Evolutionary conservation across 2,329 filamentous ascomycete species (phyloP).

Genomic region (Colletotrichum cordylinicola): DNA sequence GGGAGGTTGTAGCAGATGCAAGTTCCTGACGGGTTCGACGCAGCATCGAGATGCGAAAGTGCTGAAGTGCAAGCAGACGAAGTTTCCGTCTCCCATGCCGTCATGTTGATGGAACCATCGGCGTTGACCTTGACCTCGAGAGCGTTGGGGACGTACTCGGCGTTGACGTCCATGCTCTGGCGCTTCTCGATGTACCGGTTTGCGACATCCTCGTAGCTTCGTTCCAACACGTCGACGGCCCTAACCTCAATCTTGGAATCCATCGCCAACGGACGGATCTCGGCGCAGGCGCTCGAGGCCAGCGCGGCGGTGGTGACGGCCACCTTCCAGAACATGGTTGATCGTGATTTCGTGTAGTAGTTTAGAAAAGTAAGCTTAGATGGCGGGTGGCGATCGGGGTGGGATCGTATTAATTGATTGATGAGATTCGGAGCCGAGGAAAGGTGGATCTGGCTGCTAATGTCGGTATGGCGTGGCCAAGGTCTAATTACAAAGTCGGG

Average conservation of each 20-base stretch:
- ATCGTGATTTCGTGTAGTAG: neutral
- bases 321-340: constrained; percentile 22
- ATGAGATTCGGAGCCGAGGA: constrained; percentile 2
- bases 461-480: constrained; percentile 15
- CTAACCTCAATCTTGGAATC: constrained; percentile 35
- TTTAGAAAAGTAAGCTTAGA: neutral
- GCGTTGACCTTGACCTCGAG: constrained; percentile 39
- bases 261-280: constrained; percentile 17
- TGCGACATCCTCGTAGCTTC: constrained; percentile 19
- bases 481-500: constrained; percentile 21
- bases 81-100: constrained; percentile 60
- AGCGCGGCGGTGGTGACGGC: constrained; percentile 17
- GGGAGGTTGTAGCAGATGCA: constrained; percentile 85
- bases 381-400: neutral
- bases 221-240: constrained; percentile 22
- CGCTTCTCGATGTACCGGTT: constrained; percentile 27
- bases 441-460: constrained; percentile 7
- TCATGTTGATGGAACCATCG: constrained; percentile 56
- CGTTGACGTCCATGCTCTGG: constrained; percentile 7
- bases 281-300: constrained; percentile 19
- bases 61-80: constrained; percentile 63
- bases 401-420: constrained; percentile 10
- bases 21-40: constrained; percentile 77
- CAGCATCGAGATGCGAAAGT: constrained; percentile 59
- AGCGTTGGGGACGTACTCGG: constrained; percentile 13